A percentile compares a stretch with the other conserved stretches of the same genome.
Conservation (phyloP, 2,329 filamentous ascomycete genomes). For the Epichloe amarillans region DNA sequence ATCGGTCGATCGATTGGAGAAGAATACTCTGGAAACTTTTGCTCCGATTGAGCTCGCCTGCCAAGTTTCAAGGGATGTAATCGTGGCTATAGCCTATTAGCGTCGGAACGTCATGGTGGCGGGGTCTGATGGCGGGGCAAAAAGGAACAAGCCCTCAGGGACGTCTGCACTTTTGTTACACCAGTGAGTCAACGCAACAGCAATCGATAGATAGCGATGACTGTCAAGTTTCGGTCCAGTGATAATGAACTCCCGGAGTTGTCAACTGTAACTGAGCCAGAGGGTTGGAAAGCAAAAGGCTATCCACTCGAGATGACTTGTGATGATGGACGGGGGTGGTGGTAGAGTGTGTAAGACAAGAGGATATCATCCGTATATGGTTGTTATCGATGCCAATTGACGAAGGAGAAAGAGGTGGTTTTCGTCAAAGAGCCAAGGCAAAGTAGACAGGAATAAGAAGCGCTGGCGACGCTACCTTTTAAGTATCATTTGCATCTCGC, state of each 20-base stretch:
- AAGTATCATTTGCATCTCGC: constrained; percentile 6
- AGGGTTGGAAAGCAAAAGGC: not conserved
- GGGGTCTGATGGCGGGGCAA: not conserved
- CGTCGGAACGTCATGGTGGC: not conserved
- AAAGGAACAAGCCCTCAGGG: too few species aligned
- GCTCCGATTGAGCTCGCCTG: not conserved
- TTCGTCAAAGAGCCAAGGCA: not conserved
- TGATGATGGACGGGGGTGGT: not conserved
- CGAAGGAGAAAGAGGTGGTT: not conserved
- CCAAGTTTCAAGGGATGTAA: not conserved
- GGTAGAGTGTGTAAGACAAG: constrained; percentile 1
- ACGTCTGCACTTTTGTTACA: not conserved
- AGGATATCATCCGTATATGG: not conserved
- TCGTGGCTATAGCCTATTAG: not conserved
- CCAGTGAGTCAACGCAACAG: not conserved
- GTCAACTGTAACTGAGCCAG: too few species aligned
- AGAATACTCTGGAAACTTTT: not conserved
- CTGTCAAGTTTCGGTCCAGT: not conserved
- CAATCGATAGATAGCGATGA: not conserved
- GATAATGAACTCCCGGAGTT: not conserved
- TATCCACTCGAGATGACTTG: not conserved
- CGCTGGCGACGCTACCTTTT: constrained; percentile 6
- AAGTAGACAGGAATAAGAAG: not conserved
- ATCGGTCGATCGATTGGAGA: not conserved
- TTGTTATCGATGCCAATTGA: constrained; percentile 2